Conservation (phyloP, 306 rosid genomes). For the Castanospermum australe region DNA sequence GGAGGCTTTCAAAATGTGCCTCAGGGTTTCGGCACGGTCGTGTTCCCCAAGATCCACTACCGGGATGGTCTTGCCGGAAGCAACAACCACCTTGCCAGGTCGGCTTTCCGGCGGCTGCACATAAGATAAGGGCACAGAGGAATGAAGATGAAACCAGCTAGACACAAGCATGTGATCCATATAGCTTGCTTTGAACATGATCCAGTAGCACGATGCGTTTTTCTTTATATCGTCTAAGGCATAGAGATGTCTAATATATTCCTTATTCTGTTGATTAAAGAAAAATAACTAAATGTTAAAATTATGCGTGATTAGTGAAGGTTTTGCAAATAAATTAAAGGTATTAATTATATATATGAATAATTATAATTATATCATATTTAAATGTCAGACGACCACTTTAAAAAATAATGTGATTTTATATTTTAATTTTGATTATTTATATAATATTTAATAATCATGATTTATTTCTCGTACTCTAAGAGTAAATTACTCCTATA, state of each 20-base stretch:
- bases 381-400: too few species aligned
- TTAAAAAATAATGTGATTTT: too few species aligned
- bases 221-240: not conserved
- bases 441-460: too few species aligned
- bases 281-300: not conserved
- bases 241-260: not conserved
- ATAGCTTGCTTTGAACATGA: not conserved
- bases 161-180: slow-evolving; percentile 34
- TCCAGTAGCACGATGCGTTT: not conserved
- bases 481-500: too few species aligned
- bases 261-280: not conserved
- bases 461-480: too few species aligned
- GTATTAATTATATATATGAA: not conserved
- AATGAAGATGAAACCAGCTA: slow-evolving; percentile 40
- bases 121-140: slow-evolving; percentile 37
- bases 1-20: slow-evolving; percentile 44
- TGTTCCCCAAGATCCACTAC: slow-evolving; percentile 45
- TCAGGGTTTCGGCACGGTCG: slow-evolving; percentile 33
- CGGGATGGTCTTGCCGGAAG: slow-evolving; percentile 38
- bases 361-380: too few species aligned
- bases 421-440: too few species aligned
- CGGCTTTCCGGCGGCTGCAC: slow-evolving; percentile 46
- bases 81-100: slow-evolving; percentile 26
- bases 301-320: not conserved
- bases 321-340: not conserved